Conservation (phyloP, 345 rosid species). For the Lepidium didymum region DNA sequence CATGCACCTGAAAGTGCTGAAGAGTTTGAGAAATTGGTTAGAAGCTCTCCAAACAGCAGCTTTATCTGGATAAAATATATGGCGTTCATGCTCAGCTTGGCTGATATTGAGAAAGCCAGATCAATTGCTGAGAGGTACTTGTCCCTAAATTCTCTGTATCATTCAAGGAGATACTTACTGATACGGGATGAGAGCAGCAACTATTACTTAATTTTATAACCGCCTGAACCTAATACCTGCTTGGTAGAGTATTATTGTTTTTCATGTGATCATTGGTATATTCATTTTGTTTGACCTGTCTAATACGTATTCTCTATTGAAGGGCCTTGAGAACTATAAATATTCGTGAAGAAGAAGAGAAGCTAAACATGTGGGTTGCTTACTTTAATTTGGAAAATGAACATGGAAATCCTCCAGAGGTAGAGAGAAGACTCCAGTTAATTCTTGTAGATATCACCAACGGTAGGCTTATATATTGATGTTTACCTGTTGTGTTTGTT, state of each 20-base stretch:
- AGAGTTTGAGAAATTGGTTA: slow-evolving; percentile 84
- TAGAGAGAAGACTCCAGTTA: slow-evolving; percentile 18
- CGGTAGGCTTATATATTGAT: neutral
- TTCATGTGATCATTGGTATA: neutral
- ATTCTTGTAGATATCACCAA: neutral
- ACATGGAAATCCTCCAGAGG: slow-evolving; percentile 95
- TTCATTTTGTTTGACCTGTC: neutral
- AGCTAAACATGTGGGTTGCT: slow-evolving; percentile 94
- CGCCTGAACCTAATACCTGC: neutral
- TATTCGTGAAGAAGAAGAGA: slow-evolving; percentile 86
- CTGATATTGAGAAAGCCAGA: slow-evolving; percentile 87
- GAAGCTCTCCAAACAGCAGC: slow-evolving; percentile 93
- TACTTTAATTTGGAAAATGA: slow-evolving; percentile 92
- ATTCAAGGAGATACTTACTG: neutral
- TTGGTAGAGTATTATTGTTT: neutral
- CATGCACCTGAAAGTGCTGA: slow-evolving; percentile 77
- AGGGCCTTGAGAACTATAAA: slow-evolving; percentile 91
- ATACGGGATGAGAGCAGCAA: neutral
- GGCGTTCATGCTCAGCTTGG: slow-evolving; percentile 74
- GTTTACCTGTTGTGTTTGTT: slow-evolving; percentile 10
- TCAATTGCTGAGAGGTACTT: slow-evolving; percentile 83
- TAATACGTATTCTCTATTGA: slow-evolving; percentile 19
- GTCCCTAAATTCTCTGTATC: neutral
- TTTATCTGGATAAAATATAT: slow-evolving; percentile 89
- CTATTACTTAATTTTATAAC: neutral